Conservation (phyloP, 208 protist genomes). For the Borovskyia barvae region DNA sequence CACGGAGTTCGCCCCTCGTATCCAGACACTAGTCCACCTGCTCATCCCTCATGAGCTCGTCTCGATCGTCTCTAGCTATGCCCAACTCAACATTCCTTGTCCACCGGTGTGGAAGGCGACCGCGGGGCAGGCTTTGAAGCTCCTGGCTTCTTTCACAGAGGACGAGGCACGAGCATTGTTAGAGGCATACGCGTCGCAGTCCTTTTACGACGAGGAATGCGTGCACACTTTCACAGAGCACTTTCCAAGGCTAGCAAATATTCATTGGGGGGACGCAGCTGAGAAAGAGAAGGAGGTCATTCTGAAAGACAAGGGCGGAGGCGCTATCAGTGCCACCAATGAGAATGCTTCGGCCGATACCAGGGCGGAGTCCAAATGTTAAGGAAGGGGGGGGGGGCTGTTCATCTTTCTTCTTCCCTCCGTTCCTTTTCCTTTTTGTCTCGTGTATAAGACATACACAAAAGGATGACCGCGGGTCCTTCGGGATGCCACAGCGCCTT, state of each 20-base stretch:
- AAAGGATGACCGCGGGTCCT: not conserved
- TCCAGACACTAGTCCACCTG: constrained; percentile 63
- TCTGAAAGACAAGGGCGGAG: not conserved
- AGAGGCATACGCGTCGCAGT: constrained; percentile 22
- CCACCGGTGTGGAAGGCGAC: constrained; percentile 46
- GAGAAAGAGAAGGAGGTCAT: not conserved
- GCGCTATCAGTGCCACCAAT: too few species aligned
- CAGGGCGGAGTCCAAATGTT: too few species aligned
- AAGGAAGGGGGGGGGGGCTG: too few species aligned
- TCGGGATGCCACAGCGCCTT: constrained; percentile 32
- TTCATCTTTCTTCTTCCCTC: not conserved
- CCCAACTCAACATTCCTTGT: constrained; percentile 36
- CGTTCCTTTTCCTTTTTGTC: constrained; percentile 10
- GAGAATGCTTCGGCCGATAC: too few species aligned
- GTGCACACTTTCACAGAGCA: constrained; percentile 15
- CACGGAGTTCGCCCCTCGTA: constrained; percentile 58
- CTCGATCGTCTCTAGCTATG: constrained; percentile 51
- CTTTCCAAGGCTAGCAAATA: constrained; percentile 30
- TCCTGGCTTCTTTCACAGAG: constrained; percentile 33
- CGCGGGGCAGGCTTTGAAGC: constrained; percentile 28
- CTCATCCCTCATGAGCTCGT: constrained; percentile 39
- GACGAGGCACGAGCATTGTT: constrained; percentile 34
- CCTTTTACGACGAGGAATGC: constrained; percentile 27
- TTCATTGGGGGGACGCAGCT: not conserved
- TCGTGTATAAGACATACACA: not conserved